Evolutionary conservation across 2,329 filamentous ascomycete genomes (phyloP).

Genomic region (Stachybotrys chlorohalonatus): DNA sequence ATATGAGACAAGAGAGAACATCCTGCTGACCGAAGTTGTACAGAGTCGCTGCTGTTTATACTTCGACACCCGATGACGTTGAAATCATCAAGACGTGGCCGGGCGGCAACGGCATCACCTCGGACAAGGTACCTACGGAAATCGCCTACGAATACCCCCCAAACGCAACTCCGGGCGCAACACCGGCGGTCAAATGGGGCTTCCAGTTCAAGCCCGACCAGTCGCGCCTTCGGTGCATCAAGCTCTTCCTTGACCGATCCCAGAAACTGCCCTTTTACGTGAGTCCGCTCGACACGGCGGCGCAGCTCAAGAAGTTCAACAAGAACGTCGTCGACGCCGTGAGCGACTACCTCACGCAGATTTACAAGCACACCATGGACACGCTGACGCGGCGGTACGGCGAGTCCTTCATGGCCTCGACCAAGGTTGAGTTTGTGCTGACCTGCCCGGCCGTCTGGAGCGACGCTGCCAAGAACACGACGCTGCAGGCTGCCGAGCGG

Average conservation of each 20-base stretch:
- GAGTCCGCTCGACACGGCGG: constrained; percentile 66
- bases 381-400: constrained; percentile 66
- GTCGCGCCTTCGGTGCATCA: constrained; percentile 69
- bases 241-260: constrained; percentile 72
- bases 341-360: constrained; percentile 68
- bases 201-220: constrained; percentile 77
- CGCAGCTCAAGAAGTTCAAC: constrained; percentile 63
- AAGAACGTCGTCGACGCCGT: constrained; percentile 75
- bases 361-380: constrained; percentile 72
- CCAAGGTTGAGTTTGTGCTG: constrained; percentile 68
- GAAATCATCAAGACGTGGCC: constrained; percentile 83
- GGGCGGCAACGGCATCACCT: constrained; percentile 77
- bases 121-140: constrained; percentile 77
- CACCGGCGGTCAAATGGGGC: constrained; percentile 60
- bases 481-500: constrained; percentile 65
- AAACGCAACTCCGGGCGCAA: constrained; percentile 21
- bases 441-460: constrained; percentile 81
- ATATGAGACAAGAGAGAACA: not conserved
- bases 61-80: constrained; percentile 67
- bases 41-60: constrained; percentile 63
- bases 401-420: constrained; percentile 68
- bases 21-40: constrained; percentile 1
- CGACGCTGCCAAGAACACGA: constrained; percentile 78
- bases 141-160: constrained; percentile 49
- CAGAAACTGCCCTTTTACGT: constrained; percentile 78